Base-by-base conservation (phyloP, 2,329 filamentous ascomycete species). In the Xylaria sp. region DNA sequence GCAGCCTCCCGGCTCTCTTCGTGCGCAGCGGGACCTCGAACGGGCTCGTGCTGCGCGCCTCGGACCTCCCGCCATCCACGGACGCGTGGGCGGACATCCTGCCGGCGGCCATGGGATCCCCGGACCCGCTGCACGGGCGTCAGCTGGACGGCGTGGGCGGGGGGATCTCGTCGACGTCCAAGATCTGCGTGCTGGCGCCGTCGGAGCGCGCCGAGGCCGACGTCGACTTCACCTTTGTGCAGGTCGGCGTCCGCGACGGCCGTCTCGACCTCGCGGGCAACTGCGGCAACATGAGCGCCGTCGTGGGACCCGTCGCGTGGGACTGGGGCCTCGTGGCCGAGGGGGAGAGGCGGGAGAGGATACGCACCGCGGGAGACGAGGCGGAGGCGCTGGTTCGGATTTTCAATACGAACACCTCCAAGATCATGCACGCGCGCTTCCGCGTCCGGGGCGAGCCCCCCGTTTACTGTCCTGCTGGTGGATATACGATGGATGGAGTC, bases 61-160 rank as follows among this genome's bases (percentile, higher is more conserved):
- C 67, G 32, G 73, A 80, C 56, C 79, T 84, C 0, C 81, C 82
- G 0, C 69, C 77, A 0, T 53, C 39, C 3, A 79, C 77, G 34
- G 66, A 72, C 0, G 71, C 78, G 65, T 84, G 82, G 75, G 65
- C 62, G 20, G 50, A 53, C 1, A 59, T 77, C 20, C 67, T 79
- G 3, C 72, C 75, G 0, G 69, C 71, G 13, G 76, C 73, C 1
- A 78, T 78, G 73, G 77, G 76, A 4, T 72, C 75, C 2, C 77
- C 77, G 18, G 91, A 93, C 72, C 81, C 84, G 0, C 36, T 39
- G 30, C 84, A 90, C 77, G 90, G 88, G 0, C 85, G 91, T 0
- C 91, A 94, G 78, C 87, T 94, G 0, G 85, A 93, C 76, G 91
- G 91, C 9, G 85, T 93, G 78, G 91, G 91, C 2, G 90, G 88